Evolutionary conservation across 2,329 filamentous ascomycete species (phyloP).

Genomic region (Zymoseptoria tritici): DNA sequence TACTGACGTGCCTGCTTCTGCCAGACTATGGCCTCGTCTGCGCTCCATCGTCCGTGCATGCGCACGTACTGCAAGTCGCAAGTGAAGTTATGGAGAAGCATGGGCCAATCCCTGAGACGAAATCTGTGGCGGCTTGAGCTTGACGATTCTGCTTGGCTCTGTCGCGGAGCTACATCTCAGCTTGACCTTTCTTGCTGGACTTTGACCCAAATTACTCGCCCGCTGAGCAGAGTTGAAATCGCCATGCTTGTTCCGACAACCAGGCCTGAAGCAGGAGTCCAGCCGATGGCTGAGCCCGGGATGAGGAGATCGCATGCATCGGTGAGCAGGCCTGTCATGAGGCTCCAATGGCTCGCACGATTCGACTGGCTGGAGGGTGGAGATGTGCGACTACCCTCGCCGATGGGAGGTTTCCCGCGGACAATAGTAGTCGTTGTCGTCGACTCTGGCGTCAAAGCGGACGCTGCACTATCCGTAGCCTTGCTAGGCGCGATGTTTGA

Average conservation of each 20-base stretch:
- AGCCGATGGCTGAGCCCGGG: slow-evolving; percentile 54
- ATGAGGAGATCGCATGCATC: slow-evolving; percentile 57
- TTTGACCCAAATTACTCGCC: slow-evolving; percentile 50
- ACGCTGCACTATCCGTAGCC: not conserved
- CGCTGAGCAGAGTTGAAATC: slow-evolving; percentile 54
- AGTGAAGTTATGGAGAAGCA: slow-evolving; percentile 13
- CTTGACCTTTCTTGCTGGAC: slow-evolving; percentile 11
- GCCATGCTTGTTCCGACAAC: slow-evolving; percentile 54
- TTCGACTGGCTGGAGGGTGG: not conserved
- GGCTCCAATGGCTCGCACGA: not conserved
- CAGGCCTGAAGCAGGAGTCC: slow-evolving; percentile 47
- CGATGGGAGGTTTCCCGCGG: not conserved
- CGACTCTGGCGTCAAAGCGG: not conserved
- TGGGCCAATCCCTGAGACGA: slow-evolving; percentile 13
- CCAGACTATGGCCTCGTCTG: slow-evolving; percentile 20
- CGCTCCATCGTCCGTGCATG: slow-evolving; percentile 16
- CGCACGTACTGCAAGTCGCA: slow-evolving; percentile 11
- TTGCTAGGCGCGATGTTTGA: not conserved
- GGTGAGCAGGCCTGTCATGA: slow-evolving; percentile 36
- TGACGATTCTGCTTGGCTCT: not conserved
- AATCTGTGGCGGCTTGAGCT: not conserved
- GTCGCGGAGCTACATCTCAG: not conserved
- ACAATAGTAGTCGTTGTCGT: not conserved
- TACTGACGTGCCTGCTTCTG: slow-evolving; percentile 2
- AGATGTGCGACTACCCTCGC: not conserved